Evolutionary conservation across 345 rosid species (phyloP).

Genomic region (Linum tenue): DNA sequence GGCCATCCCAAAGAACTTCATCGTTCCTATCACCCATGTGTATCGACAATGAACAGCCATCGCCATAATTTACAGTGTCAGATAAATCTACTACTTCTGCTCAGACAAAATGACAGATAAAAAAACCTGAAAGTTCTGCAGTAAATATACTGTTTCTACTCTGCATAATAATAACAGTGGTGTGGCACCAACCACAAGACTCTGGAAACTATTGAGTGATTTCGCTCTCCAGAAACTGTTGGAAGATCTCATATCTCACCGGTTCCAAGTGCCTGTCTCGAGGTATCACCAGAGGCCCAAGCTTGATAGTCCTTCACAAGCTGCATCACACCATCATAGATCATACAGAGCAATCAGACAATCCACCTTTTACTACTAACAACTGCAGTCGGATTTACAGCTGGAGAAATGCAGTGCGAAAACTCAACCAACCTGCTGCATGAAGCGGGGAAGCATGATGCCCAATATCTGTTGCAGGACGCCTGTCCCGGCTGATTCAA

Average conservation of each 20-base stretch:
- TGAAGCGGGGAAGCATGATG: conserved; percentile 85
- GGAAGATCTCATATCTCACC: conserved; percentile 50
- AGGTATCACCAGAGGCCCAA: conserved; percentile 81
- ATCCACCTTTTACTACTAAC: background rate
- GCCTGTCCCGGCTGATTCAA: conserved; percentile 74
- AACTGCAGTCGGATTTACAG: background rate
- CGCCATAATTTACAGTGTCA: no score
- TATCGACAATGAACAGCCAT: no score
- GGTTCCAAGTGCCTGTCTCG: conserved; percentile 88
- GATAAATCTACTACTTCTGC: no score
- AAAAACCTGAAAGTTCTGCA: no score
- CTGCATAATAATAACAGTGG: no score
- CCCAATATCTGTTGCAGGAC: conserved; percentile 72
- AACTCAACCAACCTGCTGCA: conserved; percentile 63
- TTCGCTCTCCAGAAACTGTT: no score
- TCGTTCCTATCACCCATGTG: no score
- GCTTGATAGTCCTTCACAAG: conserved; percentile 83
- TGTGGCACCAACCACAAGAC: no score
- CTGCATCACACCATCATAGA: conserved; percentile 25
- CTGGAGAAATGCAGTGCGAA: background rate
- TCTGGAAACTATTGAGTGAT: no score
- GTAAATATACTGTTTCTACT: no score
- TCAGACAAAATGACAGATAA: no score
- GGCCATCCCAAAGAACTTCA: no score
- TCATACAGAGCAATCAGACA: background rate